phyloP scores from a whole-genome alignment of 345 rosid genomes.

The Sapria himalayana region DNA sequence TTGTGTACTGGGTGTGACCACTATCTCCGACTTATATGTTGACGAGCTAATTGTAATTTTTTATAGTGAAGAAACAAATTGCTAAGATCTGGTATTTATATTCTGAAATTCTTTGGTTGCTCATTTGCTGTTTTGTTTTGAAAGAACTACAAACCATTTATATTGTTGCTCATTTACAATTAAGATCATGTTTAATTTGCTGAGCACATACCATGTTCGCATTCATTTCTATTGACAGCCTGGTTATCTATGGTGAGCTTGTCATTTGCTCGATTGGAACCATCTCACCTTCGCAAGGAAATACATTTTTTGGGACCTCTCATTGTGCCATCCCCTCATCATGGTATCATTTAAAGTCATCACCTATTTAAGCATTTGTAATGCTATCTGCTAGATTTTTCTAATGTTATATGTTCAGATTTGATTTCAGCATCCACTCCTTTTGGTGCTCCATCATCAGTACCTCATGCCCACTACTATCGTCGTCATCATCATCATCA shows the following conservation, averaged over 20 bases:
- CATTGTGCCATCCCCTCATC: constrained; percentile 22
- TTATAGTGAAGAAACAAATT: too few relatives aligned
- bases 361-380: background rate
- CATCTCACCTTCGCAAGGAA: constrained; percentile 13
- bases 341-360: constrained; percentile 14
- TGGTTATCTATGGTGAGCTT: constrained; percentile 22
- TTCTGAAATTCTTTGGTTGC: too few relatives aligned
- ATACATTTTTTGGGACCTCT: constrained; percentile 21
- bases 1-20: too few relatives aligned
- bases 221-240: constrained; percentile 20
- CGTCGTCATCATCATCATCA: constrained; percentile 18
- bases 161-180: too few relatives aligned
- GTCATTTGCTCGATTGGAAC: constrained; percentile 17
- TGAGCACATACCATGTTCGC: constrained; percentile 1
- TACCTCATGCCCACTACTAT: constrained; percentile 14
- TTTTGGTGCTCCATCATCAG: constrained; percentile 16
- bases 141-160: too few relatives aligned
- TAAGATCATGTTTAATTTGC: too few relatives aligned
- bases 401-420: constrained; percentile 11
- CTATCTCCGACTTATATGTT: too few relatives aligned
- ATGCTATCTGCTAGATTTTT: constrained; percentile 2
- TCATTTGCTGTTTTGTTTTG: too few relatives aligned
- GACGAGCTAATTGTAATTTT: too few relatives aligned
- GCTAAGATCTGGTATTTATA: too few relatives aligned
- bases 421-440: constrained; percentile 27